Percentiles rank a stretch among this genome's conserved stretches.
Evolutionary conservation across 2,329 filamentous ascomycete species (phyloP).

Genomic region (Colletotrichum tofieldiae): DNA sequence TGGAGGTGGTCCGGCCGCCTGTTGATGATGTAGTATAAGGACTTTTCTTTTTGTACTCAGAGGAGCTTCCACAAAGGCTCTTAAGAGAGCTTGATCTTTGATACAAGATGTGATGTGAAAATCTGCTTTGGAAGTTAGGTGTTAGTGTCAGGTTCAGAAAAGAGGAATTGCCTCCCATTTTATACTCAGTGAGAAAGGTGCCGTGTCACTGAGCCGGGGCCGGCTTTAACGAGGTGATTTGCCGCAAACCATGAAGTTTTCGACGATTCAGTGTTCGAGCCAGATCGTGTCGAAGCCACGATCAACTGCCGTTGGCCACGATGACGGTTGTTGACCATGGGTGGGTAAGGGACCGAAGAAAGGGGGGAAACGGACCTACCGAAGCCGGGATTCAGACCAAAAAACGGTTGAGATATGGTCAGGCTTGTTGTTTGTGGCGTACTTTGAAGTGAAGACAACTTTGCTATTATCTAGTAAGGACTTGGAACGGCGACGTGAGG

Average conservation of each 20-base stretch:
- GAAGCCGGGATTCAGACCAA: rapidly evolving
- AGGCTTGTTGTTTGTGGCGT: background rate
- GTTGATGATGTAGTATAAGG: background rate
- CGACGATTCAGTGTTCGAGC: background rate
- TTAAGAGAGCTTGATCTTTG: background rate
- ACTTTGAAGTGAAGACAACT: background rate
- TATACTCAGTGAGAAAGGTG: background rate
- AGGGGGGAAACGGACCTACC: background rate
- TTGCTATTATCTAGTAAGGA: background rate
- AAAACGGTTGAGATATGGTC: background rate
- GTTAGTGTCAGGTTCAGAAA: background rate
- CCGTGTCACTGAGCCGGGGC: background rate
- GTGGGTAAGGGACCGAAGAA: background rate
- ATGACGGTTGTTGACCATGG: rapidly evolving
- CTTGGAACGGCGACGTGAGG: background rate
- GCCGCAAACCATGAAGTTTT: too few species aligned
- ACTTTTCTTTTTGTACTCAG: background rate
- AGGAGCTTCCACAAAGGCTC: background rate
- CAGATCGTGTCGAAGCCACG: too few species aligned
- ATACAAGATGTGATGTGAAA: background rate
- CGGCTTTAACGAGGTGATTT: background rate
- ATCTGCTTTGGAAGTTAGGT: background rate
- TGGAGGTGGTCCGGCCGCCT: background rate
- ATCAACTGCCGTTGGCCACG: background rate
- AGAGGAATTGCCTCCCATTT: background rate